These are phyloP conservation scores for Cutaneotrichosporon spelunceum DNA, from an alignment of 1,284 basidiomycete species.

Conservation along the genomic window DNA sequence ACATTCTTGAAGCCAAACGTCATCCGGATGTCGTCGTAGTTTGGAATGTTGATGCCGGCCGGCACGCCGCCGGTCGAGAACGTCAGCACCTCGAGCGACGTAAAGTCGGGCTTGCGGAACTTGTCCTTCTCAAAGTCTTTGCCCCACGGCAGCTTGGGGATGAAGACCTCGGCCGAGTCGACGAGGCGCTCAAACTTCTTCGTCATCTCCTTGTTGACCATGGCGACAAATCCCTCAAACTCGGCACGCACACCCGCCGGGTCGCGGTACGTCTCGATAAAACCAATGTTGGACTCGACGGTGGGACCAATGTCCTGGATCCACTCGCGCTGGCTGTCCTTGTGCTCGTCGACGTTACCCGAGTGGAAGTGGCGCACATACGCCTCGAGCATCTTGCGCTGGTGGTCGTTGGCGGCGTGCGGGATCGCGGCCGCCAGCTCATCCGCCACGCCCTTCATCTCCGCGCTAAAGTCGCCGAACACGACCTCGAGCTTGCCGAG, in stretches of 20 bases:
- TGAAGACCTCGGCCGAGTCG: constrained; percentile 66
- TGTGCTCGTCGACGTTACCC: constrained; percentile 73
- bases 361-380: constrained; percentile 76
- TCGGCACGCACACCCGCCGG: constrained; percentile 62
- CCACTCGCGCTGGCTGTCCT: constrained; percentile 71
- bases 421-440: constrained; percentile 60
- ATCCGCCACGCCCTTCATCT: constrained; percentile 16
- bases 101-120: constrained; percentile 79
- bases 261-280: constrained; percentile 57
- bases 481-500: constrained; percentile 16
- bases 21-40: constrained; percentile 22
- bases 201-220: constrained; percentile 76
- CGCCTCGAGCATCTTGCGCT: constrained; percentile 67
- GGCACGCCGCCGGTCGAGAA: constrained; percentile 24
- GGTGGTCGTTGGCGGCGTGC: constrained; percentile 67
- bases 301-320: constrained; percentile 79
- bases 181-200: constrained; percentile 75
- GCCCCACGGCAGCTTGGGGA: constrained; percentile 79
- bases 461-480: constrained; percentile 20
- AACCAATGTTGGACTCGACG: constrained; percentile 61
- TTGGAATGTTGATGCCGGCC: constrained; percentile 22
- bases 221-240: constrained; percentile 86
- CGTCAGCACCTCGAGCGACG: constrained; percentile 52
- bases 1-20: constrained; percentile 26
- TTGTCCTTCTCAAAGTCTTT: constrained; percentile 63